Base-by-base conservation (phyloP, 345 rosid species). In the Lenwebbia sp. region DNA sequence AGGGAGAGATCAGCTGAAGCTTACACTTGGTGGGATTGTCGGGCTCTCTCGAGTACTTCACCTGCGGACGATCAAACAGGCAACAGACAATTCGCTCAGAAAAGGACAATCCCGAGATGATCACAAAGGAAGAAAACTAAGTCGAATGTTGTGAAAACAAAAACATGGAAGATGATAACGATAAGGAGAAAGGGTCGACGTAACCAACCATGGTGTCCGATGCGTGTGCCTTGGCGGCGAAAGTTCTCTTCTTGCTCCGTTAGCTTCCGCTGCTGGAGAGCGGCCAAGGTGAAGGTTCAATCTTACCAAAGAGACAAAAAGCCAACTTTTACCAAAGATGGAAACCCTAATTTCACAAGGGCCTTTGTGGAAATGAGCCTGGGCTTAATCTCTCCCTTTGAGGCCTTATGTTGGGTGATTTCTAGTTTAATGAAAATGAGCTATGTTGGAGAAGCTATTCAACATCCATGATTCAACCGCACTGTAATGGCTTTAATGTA, bases 21-120 rank as follows among this genome's bases (percentile, higher is more conserved):
- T 90, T 89, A 93, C 98, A 93, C 90, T 94, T 95, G 92, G 96
- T 95, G n/a, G 90, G 90, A 87, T 95, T 94, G 75, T 92, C 94
- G 12, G 96, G 95, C 85, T 95, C 96, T 87, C 92, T 92, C 23
- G 95, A 93, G 83, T 95, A 95, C 93, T 94, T 94, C 91, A 93
- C 95, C 95, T 94, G 89, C 88, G 7, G 47, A 17, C 76, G 52
- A 21, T 21, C n/a, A 84, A 82, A 74, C 81, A 44, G 47, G 26
- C 81, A 70, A 70, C 47, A 37, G 40, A 70, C 4, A 37, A 37
- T 70, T 70, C 26, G 13, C 81, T 70, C 81, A 70, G 81, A 37
- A 0, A 37, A 25, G 81, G 21, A 19, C 25, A 17, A 19, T 70
- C 47, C 21, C 81, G 47, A 70, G 2, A 19, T 37, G 47, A 70